Base-by-base conservation (phyloP, 1,284 basidiomycete species). In the Lentinula novae-zelandiae region DNA sequence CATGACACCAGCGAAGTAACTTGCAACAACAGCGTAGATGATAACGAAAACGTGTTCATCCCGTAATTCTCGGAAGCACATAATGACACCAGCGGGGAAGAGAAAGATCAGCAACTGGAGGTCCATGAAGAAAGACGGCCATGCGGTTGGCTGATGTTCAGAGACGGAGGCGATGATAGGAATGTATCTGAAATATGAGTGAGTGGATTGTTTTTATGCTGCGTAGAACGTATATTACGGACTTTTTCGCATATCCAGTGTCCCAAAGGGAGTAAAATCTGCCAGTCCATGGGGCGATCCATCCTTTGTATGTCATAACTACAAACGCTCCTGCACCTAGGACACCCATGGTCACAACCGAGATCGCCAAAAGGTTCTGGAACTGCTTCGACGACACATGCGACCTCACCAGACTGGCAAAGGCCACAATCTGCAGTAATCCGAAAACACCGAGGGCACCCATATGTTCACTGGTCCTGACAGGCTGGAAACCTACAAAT, bases 181-280 rank as follows among this genome's bases (percentile, higher is more conserved):
- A 69, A 98, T 95, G 73, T 95, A 92, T 72, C 92, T 93, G 68
- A 10, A 48, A 42, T 64, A 38, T 44, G 61, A 63, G 49, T 62
- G 15, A 36, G 42, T 40, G 63, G 58, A 49, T 50, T 17, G 17
- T 61, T 56, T 55, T 53, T 59, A 66, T 39, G 57, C 4, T 17
- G 17, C 13, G 22, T n/a, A 38, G 34, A 42, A 58, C 48, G 58
- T 42, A 33, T 76, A 82, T 56, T 70, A 94, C 44, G 9, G 12
- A 46, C 92, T 95, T 93, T 77, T 97, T 97, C 63, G 96, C 97
- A 72, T 99, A 99, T 40, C 93, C 95, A 0, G 97, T 99, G 75
- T 99, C 97, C 96, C 96, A 99, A 10, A 99, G 83, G 2, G 96
- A 98, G 76, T 99, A 99, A 84, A 99, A 99, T 63, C 97, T 90